Percentiles rank a stretch among this genome's conserved stretches.
Evolutionary conservation across 495 filamentous ascomycete species (phyloP).

Genomic region (Penicillium paxilli): DNA sequence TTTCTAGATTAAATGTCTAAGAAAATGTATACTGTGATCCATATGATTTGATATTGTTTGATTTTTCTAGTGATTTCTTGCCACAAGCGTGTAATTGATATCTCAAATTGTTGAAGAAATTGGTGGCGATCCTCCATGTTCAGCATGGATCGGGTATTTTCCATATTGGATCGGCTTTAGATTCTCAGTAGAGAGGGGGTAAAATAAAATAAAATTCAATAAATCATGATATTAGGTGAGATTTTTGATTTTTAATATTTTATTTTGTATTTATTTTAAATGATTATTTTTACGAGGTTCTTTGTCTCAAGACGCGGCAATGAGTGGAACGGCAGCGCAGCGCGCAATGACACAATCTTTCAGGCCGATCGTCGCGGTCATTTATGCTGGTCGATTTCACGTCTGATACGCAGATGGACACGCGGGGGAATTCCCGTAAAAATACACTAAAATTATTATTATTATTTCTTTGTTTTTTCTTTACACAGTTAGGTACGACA

Average conservation of each 20-base stretch:
- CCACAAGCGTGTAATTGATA: constrained; percentile 23
- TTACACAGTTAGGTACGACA: background rate
- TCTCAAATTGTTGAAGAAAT: constrained; percentile 10
- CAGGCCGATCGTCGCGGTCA: constrained; percentile 15
- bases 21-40: too few species aligned
- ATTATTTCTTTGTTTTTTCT: too few species aligned
- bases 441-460: background rate
- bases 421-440: constrained; percentile 3
- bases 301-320: constrained; percentile 20
- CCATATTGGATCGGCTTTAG: constrained; percentile 10
- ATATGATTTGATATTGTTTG: too few species aligned
- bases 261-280: background rate
- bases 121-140: constrained; percentile 16
- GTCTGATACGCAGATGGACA: background rate
- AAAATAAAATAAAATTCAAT: too few species aligned
- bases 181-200: too few species aligned
- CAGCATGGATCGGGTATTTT: constrained; percentile 29
- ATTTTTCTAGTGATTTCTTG: constrained; percentile 3
- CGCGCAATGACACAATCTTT: constrained; percentile 21
- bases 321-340: constrained; percentile 3
- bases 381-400: constrained; percentile 7
- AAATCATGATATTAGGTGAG: background rate
- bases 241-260: constrained; percentile 10
- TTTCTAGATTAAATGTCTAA: too few species aligned
- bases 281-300: constrained; percentile 6